Evolutionary conservation across 768 basidiomycete genomes (phyloP), one percentile per base, ranked within the genome.

Genomic region (Tylopilus plumbeoviolaceoides): DNA sequence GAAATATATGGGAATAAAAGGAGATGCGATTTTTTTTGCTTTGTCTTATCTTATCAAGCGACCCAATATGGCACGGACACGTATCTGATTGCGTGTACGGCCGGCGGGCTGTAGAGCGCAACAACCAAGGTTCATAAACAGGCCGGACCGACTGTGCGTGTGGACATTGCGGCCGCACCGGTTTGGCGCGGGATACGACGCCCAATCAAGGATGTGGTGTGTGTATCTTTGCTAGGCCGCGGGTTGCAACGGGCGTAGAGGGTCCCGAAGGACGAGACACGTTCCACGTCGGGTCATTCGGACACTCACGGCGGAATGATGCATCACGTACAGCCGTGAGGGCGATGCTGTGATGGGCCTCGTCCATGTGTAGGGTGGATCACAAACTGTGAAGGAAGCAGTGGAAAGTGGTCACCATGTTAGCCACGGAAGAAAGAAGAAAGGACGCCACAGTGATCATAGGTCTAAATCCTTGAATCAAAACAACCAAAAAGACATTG

Each of bases 11-110:
- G 8, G 8, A 28, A 4, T 7, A 30, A 30, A 44, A 42, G 41
- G 43, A 28, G 38, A 5, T 15, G 49, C 57, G 33, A 42, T 3
- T 25, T 41, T 54, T 50, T 56, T 30, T 5, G 5, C 38, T 23
- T 57, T 58, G 65, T 63, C 60, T 66, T 67, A 67, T 66, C 64
- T 66, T 67, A 66, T 66, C 64, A 33, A 27, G 27, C 31, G 30
- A n/a, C 1, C 65, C 60, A 67, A 58, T 63, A 40, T 44, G 20
- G 35, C 17, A 21, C 1, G 44, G 54, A 62, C 64, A 65, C 64
- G 64, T 65, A 64, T 50, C 50, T 4, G 33, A 48, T 56, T 56
- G 57, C 58, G 52, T 53, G 51, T 44, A 20, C 44, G 49, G 31
- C 39, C 35, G n/a, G 18, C 17, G 25, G 62, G 62, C 12, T 57